A percentile compares a stretch with the other conserved stretches of the same genome.
These are phyloP conservation scores for Massariosphaeria phaeospora DNA, from an alignment of 495 filamentous ascomycete species.

Conservation along the genomic window DNA sequence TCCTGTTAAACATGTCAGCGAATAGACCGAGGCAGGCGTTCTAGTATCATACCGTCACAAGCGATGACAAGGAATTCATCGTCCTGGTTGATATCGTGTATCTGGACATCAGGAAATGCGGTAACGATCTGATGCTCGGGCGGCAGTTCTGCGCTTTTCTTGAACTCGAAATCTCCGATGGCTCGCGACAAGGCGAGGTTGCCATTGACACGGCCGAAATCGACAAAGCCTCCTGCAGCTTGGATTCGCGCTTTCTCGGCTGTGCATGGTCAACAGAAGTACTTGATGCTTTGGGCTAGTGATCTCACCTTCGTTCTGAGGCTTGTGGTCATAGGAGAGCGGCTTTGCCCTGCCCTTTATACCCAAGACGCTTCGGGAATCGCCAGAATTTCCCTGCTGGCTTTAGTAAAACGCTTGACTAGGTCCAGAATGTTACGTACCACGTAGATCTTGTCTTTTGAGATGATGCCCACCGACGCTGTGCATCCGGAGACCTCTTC, in stretches of 20 bases:
- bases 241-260: conserved; percentile 94
- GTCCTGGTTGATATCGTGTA: conserved; percentile 84
- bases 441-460: conserved; percentile 87
- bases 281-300: not conserved
- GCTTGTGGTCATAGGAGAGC: conserved; percentile 96
- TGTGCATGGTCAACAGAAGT: conserved; percentile 39
- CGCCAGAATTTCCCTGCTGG: conserved; percentile 87
- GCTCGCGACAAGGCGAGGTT: conserved; percentile 96
- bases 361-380: conserved; percentile 88
- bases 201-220: conserved; percentile 96
- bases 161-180: conserved; percentile 99
- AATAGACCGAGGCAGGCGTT: conserved; percentile 6
- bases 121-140: conserved; percentile 98
- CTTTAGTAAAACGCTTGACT: conserved; percentile 24
- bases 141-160: conserved; percentile 93
- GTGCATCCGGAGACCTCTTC: conserved; percentile 98
- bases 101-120: conserved; percentile 86
- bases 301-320: conserved; percentile 83
- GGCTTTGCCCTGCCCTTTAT: conserved; percentile 96
- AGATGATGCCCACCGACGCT: conserved; percentile 82
- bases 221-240: conserved; percentile 94
- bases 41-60: conserved; percentile 74
- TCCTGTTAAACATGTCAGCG: conserved; percentile 54
- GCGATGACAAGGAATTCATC: conserved; percentile 97
- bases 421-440: conserved; percentile 52